These are phyloP conservation scores for Corchorus olitorius DNA, from an alignment of 345 rosid species.

Conservation along the genomic window DNA sequence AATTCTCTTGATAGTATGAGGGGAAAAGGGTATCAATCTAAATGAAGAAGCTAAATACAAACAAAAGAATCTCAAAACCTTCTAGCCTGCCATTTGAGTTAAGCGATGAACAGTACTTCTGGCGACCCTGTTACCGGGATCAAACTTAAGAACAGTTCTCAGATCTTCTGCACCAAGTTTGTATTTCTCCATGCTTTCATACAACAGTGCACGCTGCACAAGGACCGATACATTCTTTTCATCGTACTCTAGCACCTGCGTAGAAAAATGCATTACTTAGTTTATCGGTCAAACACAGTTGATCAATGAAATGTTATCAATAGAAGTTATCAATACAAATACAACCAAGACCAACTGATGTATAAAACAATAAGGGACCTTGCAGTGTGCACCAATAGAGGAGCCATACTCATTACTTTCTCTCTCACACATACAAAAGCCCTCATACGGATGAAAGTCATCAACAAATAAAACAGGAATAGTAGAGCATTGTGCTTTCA, in stretches of 20 bases:
- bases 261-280: slow-evolving; percentile 5
- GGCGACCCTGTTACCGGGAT: slow-evolving; percentile 84
- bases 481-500: neutral
- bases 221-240: slow-evolving; percentile 65
- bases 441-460: neutral
- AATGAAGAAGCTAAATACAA: slow-evolving; percentile 15
- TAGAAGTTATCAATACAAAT: neutral
- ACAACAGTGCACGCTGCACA: slow-evolving; percentile 91
- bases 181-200: slow-evolving; percentile 99
- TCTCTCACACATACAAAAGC: neutral
- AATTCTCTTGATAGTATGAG: neutral
- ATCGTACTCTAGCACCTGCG: slow-evolving; percentile 81
- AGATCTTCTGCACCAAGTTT: slow-evolving; percentile 96
- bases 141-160: slow-evolving; percentile 87
- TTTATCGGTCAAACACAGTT: neutral
- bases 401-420: neutral
- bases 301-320: neutral
- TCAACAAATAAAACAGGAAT: neutral
- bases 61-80: slow-evolving; percentile 10
- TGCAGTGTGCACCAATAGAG: neutral
- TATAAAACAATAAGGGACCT: neutral
- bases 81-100: slow-evolving; percentile 72
- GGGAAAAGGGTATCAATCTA: slow-evolving; percentile 17
- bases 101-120: slow-evolving; percentile 96
- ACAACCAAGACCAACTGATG: neutral